Evolutionary conservation across 257 asterid species (phyloP).

Genomic region (Salvia miltiorrhiza): DNA sequence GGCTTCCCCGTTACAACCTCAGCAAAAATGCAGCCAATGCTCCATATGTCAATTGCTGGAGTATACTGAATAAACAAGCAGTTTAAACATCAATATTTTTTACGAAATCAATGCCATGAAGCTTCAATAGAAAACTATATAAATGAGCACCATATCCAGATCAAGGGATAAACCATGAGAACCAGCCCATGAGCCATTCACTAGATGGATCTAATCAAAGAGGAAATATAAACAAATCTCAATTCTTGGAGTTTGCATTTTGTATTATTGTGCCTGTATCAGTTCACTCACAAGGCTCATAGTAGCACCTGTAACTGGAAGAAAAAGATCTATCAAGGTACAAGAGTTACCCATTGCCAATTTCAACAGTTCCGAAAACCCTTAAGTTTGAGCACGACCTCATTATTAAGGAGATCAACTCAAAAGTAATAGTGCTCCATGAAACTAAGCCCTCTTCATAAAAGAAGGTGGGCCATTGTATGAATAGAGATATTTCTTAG

Average conservation of each 20-base stretch:
- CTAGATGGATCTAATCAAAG: neutral
- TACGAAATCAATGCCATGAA: neutral
- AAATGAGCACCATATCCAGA: neutral
- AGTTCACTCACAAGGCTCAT: neutral
- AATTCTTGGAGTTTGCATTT: neutral
- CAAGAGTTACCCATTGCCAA: neutral
- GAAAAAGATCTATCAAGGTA: neutral
- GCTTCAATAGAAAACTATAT: neutral
- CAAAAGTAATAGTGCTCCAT: neutral
- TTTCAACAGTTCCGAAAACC: neutral
- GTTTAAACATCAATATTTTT: conserved; percentile 6
- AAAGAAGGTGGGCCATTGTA: neutral
- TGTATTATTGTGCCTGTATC: neutral
- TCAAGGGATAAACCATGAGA: conserved; percentile 4
- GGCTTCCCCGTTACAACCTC: conserved; percentile 90
- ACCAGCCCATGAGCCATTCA: conserved; percentile 7
- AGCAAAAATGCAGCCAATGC: conserved; percentile 93
- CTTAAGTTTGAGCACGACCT: conserved; percentile 7
- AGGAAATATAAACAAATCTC: neutral
- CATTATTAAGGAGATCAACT: neutral
- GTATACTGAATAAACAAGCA: conserved; percentile 61
- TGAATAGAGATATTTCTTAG: neutral
- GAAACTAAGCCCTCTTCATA: conserved; percentile 1
- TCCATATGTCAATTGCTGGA: conserved; percentile 94
- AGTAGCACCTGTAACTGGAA: neutral